A percentile compares a stretch with the other conserved stretches of the same genome.
phyloP scores from a whole-genome alignment of 768 basidiomycete species.

The Boletus eberwhitei region DNA sequence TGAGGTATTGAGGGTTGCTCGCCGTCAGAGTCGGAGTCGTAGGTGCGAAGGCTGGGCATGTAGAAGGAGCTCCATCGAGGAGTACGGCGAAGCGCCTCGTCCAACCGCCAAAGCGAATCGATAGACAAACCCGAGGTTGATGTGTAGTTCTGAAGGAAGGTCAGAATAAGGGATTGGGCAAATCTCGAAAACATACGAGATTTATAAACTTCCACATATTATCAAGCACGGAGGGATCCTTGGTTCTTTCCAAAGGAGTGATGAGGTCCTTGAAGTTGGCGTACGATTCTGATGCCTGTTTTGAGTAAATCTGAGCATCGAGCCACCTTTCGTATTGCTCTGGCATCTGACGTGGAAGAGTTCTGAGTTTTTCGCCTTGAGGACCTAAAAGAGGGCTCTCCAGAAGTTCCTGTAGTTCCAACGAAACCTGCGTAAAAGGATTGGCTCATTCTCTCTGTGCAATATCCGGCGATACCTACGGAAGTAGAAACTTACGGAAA shows the following conservation, averaged over 20 bases:
- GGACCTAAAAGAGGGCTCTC: conserved; percentile 58
- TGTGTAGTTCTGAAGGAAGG: conserved; percentile 55
- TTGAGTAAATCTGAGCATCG: conserved; percentile 64
- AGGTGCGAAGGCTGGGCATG: conserved; percentile 19
- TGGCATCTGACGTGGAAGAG: conserved; percentile 49
- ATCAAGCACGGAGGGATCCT: conserved; percentile 46
- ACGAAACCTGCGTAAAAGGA: conserved; percentile 44
- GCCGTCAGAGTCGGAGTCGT: conserved; percentile 25
- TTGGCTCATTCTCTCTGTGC: background rate
- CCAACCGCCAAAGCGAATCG: conserved; percentile 63
- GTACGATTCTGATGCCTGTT: conserved; percentile 49
- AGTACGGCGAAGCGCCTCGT: conserved; percentile 44
- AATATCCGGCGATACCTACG: conserved; percentile 34
- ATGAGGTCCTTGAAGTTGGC: conserved; percentile 54
- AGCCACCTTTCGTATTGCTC: conserved; percentile 63
- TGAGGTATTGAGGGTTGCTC: conserved; percentile 17
- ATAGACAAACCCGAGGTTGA: conserved; percentile 48
- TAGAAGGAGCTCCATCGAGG: conserved; percentile 60
- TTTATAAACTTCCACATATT: conserved; percentile 66
- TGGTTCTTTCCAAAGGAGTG: conserved; percentile 57
- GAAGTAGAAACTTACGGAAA: conserved; percentile 58
- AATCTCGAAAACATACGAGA: conserved; percentile 38
- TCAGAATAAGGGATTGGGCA: background rate
- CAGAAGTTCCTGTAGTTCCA: conserved; percentile 64
- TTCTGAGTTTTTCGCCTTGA: conserved; percentile 52